Percentiles rank a stretch among this genome's conserved stretches.
These are phyloP conservation scores for Amanita rubescens DNA, from an alignment of 768 basidiomycete species.

Conservation along the genomic window DNA sequence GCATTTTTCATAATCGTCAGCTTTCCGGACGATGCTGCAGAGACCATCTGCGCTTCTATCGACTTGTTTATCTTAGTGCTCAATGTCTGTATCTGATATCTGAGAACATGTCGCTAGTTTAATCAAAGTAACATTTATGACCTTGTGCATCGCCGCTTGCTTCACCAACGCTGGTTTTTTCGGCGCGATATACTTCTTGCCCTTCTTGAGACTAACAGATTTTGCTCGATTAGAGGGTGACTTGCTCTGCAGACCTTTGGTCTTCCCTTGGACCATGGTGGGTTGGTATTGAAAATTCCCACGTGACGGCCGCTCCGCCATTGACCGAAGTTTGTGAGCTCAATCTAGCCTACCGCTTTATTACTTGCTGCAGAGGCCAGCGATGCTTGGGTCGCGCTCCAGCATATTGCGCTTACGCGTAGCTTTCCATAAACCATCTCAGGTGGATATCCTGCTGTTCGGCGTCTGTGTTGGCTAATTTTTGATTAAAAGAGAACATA, in stretches of 20 bases:
- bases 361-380: conserved; percentile 15
- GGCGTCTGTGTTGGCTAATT: conserved; percentile 13
- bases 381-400: conserved; percentile 40
- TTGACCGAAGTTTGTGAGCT: conserved; percentile 31
- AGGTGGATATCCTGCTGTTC: conserved; percentile 38
- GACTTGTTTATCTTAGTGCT: conserved; percentile 88
- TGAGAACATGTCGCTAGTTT: not conserved
- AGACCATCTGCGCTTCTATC: conserved; percentile 87
- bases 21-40: conserved; percentile 83
- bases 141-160: conserved; percentile 74
- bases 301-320: conserved; percentile 33
- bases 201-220: conserved; percentile 71
- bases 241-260: conserved; percentile 68
- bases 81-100: conserved; percentile 45
- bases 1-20: conserved; percentile 87
- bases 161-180: conserved; percentile 73
- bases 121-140: conserved; percentile 18
- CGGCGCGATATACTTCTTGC: conserved; percentile 68
- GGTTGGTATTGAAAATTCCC: conserved; percentile 14
- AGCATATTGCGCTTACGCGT: conserved; percentile 48
- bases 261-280: conserved; percentile 72
- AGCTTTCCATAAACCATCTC: conserved; percentile 14
- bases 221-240: conserved; percentile 52
- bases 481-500: conserved; percentile 53
- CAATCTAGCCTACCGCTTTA: conserved; percentile 10